Base-by-base conservation (phyloP, 2,329 filamentous ascomycete genomes). In the Fusarium veterinarium region DNA sequence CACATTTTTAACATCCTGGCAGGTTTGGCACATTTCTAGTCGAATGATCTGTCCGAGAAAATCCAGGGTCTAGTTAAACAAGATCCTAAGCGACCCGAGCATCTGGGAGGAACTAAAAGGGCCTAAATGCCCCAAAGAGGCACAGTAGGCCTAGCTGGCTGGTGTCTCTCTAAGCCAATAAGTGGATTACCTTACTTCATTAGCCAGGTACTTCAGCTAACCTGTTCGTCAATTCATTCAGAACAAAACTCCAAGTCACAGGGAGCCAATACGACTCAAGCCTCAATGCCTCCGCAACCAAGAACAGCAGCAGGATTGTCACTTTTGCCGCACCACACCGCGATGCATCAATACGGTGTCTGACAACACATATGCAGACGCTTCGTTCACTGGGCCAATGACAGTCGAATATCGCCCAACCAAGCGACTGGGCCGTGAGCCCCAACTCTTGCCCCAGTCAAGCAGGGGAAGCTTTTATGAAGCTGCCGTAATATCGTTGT, bases 31-130 rank as follows among this genome's bases (percentile, higher is more conserved):
- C 57, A 64, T 67, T 73, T 73, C 65, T 75, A 69, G 69, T 73
- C 74, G 57, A 76, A 74, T 74, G 72, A 74, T 75, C 72, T 69
- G 70, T 75, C 67, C 71, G 63, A 69, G 71, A 74, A 71, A 68
- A 65, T 74, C 77, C 79, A 76, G 78, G 77, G 76, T 77, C 75
- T 69, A 69, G 66, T 69, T 76, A 78, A 77, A 79, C 76, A 80
- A 80, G 80, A 82, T 81, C 80, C 81, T 78, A 79, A 79, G 78
- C 78, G 82, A 82, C 80, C 82, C 82, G 75, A 78, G 71, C 74
- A 75, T 77, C 77, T 77, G 82, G 82, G 80, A 82, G 77, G 76
- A 79, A 80, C 82, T 83, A 83, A 81, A 80, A 78, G 75, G 79
- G 74, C 71, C 76, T 69, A 73, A 69, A 78, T 77, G 76, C 69